Percentiles rank a stretch among this genome's conserved stretches.
These are phyloP conservation scores for Ophiostoma fasciatum DNA, from an alignment of 2,329 filamentous ascomycete species.

Conservation along the genomic window DNA sequence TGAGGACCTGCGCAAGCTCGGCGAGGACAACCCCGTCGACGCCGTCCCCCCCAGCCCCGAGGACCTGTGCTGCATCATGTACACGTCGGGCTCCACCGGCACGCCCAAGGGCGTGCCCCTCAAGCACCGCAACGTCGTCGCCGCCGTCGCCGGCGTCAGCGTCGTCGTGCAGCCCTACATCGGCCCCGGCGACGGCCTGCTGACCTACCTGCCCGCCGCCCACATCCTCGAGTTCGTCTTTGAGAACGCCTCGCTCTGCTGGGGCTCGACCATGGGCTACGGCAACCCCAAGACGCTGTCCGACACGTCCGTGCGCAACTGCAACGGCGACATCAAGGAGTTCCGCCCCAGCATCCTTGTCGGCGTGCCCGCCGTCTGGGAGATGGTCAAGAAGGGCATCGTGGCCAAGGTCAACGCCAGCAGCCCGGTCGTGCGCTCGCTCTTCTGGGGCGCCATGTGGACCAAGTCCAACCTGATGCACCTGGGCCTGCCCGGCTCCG, in stretches of 20 bases:
- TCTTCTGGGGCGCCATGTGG: constrained; percentile 53
- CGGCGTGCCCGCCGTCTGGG: constrained; percentile 81
- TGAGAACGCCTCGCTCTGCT: constrained; percentile 69
- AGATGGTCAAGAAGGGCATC: constrained; percentile 84
- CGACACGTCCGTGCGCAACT: constrained; percentile 68
- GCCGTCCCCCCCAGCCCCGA: constrained; percentile 54
- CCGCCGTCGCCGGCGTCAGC: constrained; percentile 64
- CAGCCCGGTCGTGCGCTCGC: constrained; percentile 50
- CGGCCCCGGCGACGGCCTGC: constrained; percentile 59
- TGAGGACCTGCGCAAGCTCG: constrained; percentile 34
- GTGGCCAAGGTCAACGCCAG: constrained; percentile 58
- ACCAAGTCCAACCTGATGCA: constrained; percentile 36
- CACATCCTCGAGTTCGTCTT: constrained; percentile 89
- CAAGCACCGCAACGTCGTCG: constrained; percentile 60
- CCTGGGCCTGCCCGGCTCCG: constrained; percentile 47
- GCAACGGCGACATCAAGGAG: constrained; percentile 75
- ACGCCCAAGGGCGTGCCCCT: constrained; percentile 69
- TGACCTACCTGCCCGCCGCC: constrained; percentile 74
- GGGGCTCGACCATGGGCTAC: constrained; percentile 81
- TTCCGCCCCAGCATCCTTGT: constrained; percentile 72
- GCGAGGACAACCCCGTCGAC: constrained; percentile 50
- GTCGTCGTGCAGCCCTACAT: constrained; percentile 64
- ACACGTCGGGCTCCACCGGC: constrained; percentile 69
- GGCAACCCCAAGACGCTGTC: constrained; percentile 77
- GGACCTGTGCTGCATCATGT: constrained; percentile 61